Evolutionary conservation across 176 grass and related monocot species (phyloP).

Genomic region (Hyparrhenia diplandra): DNA sequence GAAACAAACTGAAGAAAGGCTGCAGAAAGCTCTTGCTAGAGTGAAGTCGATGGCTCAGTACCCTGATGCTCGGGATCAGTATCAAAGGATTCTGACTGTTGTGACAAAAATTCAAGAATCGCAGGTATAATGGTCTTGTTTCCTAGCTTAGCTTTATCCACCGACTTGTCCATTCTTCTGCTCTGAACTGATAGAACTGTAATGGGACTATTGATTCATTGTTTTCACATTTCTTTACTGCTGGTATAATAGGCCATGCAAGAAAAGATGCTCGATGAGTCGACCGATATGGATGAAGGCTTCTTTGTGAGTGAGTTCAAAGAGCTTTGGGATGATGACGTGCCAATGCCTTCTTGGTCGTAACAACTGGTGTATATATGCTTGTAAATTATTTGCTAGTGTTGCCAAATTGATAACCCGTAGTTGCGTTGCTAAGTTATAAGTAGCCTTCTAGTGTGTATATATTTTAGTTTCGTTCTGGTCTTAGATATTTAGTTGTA

Average conservation of each 20-base stretch:
- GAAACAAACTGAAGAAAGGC: conserved; percentile 66
- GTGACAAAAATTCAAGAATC: conserved; percentile 90
- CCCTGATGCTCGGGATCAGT: conserved; percentile 81
- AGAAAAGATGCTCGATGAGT: conserved; percentile 54
- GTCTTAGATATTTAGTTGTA: not conserved
- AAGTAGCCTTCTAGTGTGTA: not conserved
- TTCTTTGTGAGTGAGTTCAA: conserved; percentile 70
- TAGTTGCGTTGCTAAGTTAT: conserved; percentile 2
- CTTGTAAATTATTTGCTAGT: conserved; percentile 32
- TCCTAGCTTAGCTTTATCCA: not conserved
- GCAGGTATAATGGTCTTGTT: conserved; percentile 45
- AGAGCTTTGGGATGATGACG: conserved; percentile 77
- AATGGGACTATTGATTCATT: not conserved
- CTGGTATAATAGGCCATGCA: conserved; percentile 57
- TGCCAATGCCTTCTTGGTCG: conserved; percentile 34
- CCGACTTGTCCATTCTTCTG: not conserved
- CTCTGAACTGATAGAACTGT: not conserved
- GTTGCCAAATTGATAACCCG: not conserved
- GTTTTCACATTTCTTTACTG: not conserved
- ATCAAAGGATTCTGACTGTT: conserved; percentile 68
- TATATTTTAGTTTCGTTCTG: conserved; percentile 16
- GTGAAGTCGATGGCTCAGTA: conserved; percentile 91
- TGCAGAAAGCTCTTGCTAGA: conserved; percentile 92
- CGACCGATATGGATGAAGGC: conserved; percentile 50
- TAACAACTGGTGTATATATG: not conserved